phyloP scores from a whole-genome alignment of 441 rosid species.

The Euphorbia celastroides region DNA sequence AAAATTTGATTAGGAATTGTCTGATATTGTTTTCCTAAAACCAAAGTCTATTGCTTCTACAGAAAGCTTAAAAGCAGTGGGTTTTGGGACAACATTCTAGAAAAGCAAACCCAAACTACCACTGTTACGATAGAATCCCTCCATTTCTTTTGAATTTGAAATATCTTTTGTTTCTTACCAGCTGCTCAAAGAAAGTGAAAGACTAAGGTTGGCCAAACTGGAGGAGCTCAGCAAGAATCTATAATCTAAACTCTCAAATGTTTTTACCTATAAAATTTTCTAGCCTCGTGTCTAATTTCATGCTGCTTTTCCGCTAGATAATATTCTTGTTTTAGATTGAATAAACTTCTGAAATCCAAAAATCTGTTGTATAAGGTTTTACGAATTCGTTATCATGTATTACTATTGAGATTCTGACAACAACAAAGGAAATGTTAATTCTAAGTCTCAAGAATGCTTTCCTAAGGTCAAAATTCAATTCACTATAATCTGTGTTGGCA shows the following conservation, averaged over 20 bases:
- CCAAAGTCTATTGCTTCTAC: too few relatives aligned
- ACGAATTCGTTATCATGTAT: background rate
- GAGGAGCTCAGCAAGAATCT: slow-evolving; percentile 62
- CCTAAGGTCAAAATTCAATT: too few relatives aligned
- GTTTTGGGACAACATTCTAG: too few relatives aligned
- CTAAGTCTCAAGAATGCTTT: background rate
- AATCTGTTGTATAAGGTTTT: background rate
- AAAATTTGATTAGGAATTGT: too few relatives aligned
- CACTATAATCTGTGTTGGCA: too few relatives aligned
- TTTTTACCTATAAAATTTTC: too few relatives aligned
- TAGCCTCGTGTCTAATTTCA: background rate
- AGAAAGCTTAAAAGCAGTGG: too few relatives aligned
- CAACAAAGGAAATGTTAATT: background rate
- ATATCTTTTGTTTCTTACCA: slow-evolving; percentile 20
- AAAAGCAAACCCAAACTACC: too few relatives aligned
- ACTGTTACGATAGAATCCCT: too few relatives aligned
- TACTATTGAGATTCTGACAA: background rate
- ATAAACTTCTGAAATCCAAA: background rate
- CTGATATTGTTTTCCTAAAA: too few relatives aligned
- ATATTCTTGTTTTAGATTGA: background rate
- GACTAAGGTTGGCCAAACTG: slow-evolving; percentile 56
- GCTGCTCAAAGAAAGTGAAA: slow-evolving; percentile 67
- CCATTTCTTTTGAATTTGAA: background rate
- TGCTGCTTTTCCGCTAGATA: background rate
- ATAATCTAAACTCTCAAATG: slow-evolving; percentile 27